phyloP scores from a whole-genome alignment of 306 rosid genomes.

The Phaseolus lunatus region DNA sequence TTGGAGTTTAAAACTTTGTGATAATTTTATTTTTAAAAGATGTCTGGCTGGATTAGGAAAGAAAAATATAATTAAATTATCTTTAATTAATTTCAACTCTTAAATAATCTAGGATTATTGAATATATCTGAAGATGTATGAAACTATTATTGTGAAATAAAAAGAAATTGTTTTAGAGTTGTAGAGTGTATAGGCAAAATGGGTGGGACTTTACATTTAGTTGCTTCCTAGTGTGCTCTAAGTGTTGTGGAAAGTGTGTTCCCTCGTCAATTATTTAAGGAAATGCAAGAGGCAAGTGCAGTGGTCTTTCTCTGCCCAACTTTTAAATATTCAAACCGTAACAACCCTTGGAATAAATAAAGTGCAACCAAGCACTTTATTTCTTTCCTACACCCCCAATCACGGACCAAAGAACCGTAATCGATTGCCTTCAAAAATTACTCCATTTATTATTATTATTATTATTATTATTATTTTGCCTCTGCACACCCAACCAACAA shows the following conservation, averaged over 20 bases:
- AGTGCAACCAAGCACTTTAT: constrained; percentile 12
- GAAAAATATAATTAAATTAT: too few species aligned
- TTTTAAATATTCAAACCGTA: constrained; percentile 2
- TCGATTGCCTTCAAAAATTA: constrained; percentile 19
- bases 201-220: constrained; percentile 11
- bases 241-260: background rate
- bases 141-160: background rate
- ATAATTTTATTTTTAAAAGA: too few species aligned
- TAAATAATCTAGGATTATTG: too few species aligned
- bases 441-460: background rate
- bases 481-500: background rate
- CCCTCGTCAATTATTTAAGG: background rate
- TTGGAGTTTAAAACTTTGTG: too few species aligned
- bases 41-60: too few species aligned
- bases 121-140: too few species aligned
- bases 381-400: constrained; percentile 22
- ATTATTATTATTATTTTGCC: constrained; percentile 4
- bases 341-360: constrained; percentile 12
- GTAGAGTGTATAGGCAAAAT: background rate
- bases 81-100: too few species aligned
- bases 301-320: background rate
- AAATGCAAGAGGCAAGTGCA: constrained; percentile 24
- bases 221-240: background rate
- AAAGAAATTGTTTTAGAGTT: background rate
- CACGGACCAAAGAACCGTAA: constrained; percentile 36